Evolutionary conservation across 1,284 basidiomycete genomes (phyloP), one percentile per base, ranked within the genome.

Genomic region (Pseudozyma tsukubaensis): DNA sequence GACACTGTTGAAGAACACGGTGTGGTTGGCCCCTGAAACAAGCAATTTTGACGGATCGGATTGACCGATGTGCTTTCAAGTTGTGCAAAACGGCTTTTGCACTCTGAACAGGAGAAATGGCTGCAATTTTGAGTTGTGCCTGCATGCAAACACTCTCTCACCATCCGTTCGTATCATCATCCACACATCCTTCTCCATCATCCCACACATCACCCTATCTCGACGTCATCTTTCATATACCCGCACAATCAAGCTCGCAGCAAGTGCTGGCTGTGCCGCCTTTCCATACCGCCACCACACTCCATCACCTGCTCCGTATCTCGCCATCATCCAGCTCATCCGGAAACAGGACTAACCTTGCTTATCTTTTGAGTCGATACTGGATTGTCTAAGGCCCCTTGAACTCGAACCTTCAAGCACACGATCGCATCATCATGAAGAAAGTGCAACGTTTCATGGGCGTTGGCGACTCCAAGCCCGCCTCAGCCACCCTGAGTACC

Each of bases 391-490:
- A 3, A 6, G 24, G 24, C 3, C 24, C 24, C 24, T 29, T 29
- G 24, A 29, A 29, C 24, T 29, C 24, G 3, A 29, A 29, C 3
- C 24, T 29, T 29, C 24, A 29, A 39, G 13, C 50, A 37, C 29
- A 16, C 18, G 24, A 34, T 19, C 29, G 7, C 19, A 47, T 10
- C 35, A 51, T 24, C 34, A 74, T 74, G 72, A 69, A 69, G 44
- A 66, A 64, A 32, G 53, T 74, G 6, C 72, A 74, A 48, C 62
- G 67, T 32, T 62, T 74, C 55, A 70, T 74, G 16, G 72, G 72
- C 47, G 67, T 70, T 18, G 67, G 62, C 48, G 72, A 74, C 49
- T 62, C 59, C 50, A 74, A 74, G 63, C 72, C 72, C 14, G 72
- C 72, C 18, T 69, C 66, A 12, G 62, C 66, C 10, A 29, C 67